These are phyloP conservation scores for Baeospora myosura DNA, from an alignment of 1,284 basidiomycete genomes.

Conservation along the genomic window DNA sequence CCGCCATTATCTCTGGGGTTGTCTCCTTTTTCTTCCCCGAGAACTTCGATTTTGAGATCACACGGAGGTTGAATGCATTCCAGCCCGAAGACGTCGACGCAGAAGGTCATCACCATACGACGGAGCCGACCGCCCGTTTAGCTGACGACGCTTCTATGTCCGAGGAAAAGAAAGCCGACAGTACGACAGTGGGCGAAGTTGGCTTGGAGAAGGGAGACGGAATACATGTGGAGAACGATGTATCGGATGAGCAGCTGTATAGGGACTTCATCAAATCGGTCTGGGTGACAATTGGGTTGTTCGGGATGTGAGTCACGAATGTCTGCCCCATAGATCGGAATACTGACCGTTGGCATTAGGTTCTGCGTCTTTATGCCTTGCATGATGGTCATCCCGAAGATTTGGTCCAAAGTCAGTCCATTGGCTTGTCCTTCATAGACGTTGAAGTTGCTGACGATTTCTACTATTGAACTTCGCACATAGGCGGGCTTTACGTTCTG, in stretches of 20 bases:
- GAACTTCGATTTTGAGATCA: conserved; percentile 18
- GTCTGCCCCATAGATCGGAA: background rate
- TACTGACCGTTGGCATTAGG: background rate
- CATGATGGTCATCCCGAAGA: conserved; percentile 13
- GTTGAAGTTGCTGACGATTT: too few species aligned
- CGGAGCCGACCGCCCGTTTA: background rate
- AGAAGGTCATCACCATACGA: conserved; percentile 1
- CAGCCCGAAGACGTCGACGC: conserved; percentile 10
- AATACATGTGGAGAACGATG: conserved; percentile 11
- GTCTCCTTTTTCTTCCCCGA: conserved; percentile 18
- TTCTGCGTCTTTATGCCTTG: conserved; percentile 5
- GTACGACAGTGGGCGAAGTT: background rate
- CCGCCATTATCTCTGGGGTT: conserved; percentile 16
- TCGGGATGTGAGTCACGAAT: conserved; percentile 6
- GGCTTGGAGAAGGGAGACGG: conserved; percentile 7
- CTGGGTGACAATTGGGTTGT: conserved; percentile 13
- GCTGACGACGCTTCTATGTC: background rate
- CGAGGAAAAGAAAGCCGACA: background rate
- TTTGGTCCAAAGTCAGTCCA: conserved; percentile 11
- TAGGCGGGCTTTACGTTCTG: conserved; percentile 14
- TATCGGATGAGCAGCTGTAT: conserved; percentile 7
- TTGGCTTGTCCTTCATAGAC: background rate
- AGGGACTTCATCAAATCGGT: conserved; percentile 13
- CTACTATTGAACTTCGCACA: background rate
- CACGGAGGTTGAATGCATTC: conserved; percentile 13